Percentiles rank a stretch among this genome's conserved stretches.
These are phyloP conservation scores for Pseudogymnoascus sp. DNA, from an alignment of 2,329 filamentous ascomycete genomes.

Conservation along the genomic window DNA sequence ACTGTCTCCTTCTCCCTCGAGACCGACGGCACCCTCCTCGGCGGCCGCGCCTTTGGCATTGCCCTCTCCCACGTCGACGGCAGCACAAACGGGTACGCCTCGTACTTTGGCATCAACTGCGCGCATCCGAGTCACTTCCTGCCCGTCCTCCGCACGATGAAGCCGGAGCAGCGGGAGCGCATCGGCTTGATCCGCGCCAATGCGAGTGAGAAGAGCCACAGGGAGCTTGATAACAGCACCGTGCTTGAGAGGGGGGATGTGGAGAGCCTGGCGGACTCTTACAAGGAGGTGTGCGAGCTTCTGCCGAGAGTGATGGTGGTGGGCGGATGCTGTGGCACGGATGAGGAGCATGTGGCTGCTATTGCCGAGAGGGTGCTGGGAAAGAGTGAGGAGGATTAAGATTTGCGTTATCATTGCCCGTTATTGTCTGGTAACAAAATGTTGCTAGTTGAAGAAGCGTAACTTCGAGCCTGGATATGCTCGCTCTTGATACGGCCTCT, in stretches of 20 bases:
- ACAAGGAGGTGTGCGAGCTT: not conserved
- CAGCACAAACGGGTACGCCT: not conserved
- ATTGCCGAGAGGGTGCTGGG: conserved; percentile 8
- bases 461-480: not conserved
- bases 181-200: not conserved
- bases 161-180: not conserved
- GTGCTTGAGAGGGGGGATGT: not conserved
- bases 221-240: not conserved
- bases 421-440: not conserved
- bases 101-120: not conserved
- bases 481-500: not conserved
- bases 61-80: not conserved
- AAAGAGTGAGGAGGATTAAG: not conserved
- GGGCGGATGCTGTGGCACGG: conserved; percentile 14
- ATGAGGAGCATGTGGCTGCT: conserved; percentile 14
- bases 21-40: not conserved
- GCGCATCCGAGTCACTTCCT: not conserved
- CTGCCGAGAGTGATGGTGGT: conserved; percentile 11
- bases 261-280: not conserved
- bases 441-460: conserved; percentile 5
- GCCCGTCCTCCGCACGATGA: not conserved
- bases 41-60: not conserved
- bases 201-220: not conserved
- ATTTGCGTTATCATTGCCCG: not conserved
- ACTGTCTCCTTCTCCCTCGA: conserved; percentile 5